Evolutionary conservation across 495 filamentous ascomycete species (phyloP), one percentile per base, ranked within the genome.

Genomic region (Cladorrhinum samala): DNA sequence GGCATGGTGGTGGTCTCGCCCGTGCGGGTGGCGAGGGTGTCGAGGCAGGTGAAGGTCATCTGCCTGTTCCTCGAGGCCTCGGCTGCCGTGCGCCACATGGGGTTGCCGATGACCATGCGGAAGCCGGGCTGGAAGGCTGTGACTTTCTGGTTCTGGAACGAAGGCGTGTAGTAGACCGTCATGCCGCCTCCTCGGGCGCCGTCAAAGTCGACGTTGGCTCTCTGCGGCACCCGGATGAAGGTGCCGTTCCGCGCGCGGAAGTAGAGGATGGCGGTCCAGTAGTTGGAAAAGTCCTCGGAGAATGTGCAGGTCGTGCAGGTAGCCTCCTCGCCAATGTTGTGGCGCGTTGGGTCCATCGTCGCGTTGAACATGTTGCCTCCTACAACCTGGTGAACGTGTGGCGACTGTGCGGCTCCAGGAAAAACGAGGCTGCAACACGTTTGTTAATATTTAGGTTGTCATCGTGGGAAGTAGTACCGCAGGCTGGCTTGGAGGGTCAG

Each of bases 31-130:
- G 52, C 56, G 21, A 58, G 49, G 44, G 55, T 57, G 30, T 69
- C 43, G 25, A 72, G 66, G 47, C 69, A 72, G 7, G 68, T 69
- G 53, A 71, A 74, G 9, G 69, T 74, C 23, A 72, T 56, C 41
- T 72, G 69, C 7, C 68, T 64, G 56, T 56, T 72, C 33, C 61
- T 59, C 21, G 60, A 45, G 1, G 70, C 68, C 41, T 75, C 49
- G 5, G 65, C 58, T 2, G 63, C 48, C 16, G 60, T 66, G 48
- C 71, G 64, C n/a, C 57, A 65, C 50, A 57, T 66, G 0, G 84
- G 73, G 60, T 85, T 72, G 36, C 88, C 88, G 39, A 83, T 77
- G 14, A 90, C 57, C 84, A 92, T 90, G 54, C 86, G 87, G 64
- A 88, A 85, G 21, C 81, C 83, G 24, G 72, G 66, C 30, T 61